Base-by-base conservation (phyloP, 306 rosid species). In the Purshia tridentata region DNA sequence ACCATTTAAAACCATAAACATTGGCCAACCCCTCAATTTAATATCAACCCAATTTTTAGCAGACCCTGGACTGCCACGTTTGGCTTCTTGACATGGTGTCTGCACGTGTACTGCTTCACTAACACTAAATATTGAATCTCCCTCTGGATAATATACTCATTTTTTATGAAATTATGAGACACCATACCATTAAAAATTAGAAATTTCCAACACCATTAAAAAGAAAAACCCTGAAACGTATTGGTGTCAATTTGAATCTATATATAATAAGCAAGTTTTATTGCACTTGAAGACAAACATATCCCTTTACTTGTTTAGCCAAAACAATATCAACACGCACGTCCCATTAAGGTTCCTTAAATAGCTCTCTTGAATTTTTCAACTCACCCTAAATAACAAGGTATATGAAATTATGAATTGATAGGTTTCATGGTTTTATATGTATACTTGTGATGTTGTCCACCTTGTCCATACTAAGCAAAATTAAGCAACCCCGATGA, bases 11-110 rank as follows among this genome's bases (percentile, higher is more conserved):
- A 16, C 75, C 61, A 68, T 19, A 52, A n/a, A 72, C 42, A 13
- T 6, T 14, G 65, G 45, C 44, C 70, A 20, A 0, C 45, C 45
- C 44, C 46, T n/a, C 39, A 12, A 29, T 39, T 29, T 48, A 5
- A 18, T 55, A 4, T 0, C 47, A 76, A 45, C 67, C 15, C 9
- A 41, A n/a, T 10, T 52, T 40, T 53, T 61, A 41, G 63, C 16
- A 61, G 73, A 60, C 57, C 65, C 47, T 18, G 54, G 58, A 46
- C 74, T 61, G 88, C 81, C 88, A 86, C 84, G 84, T 73, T 64
- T 58, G 51, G 56, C 18, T 52, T 42, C 37, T 19, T 13, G 42
- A 18, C 39, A 71, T 58, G 64, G 42, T 58, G 73, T 40, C 64
- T 57, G 65, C 78, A 86, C 84, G 86, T 77, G 87, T 77, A 40